phyloP scores from a whole-genome alignment of 305 asterid species.

The Fraxinus velutina region DNA sequence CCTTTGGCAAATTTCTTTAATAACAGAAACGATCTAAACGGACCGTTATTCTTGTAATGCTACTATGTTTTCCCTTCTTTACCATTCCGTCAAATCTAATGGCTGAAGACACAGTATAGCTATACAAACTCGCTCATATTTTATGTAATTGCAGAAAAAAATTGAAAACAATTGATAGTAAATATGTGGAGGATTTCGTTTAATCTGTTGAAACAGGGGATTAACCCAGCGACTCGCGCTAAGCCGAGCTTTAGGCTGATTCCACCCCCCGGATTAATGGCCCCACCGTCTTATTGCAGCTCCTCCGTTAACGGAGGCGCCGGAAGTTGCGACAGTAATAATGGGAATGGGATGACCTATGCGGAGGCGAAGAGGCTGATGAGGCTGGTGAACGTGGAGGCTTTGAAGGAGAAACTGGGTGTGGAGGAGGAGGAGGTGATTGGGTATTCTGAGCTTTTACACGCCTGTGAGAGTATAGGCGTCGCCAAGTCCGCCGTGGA shows the following conservation, averaged over 20 bases:
- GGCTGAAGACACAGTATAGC: not conserved
- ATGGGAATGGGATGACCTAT: constrained; percentile 44
- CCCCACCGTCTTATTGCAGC: constrained; percentile 29
- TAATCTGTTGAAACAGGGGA: not conserved
- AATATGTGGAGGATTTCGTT: not conserved
- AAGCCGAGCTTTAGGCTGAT: not conserved
- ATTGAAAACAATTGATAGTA: not conserved
- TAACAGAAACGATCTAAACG: not conserved
- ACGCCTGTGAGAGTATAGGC: constrained; percentile 68
- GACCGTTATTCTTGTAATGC: not conserved
- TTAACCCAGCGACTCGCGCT: not conserved
- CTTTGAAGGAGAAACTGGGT: constrained; percentile 73
- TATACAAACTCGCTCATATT: not conserved
- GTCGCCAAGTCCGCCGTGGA: constrained; percentile 66
- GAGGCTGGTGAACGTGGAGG: constrained; percentile 87
- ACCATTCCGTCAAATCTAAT: not conserved
- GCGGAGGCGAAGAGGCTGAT: constrained; percentile 84
- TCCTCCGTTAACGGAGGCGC: constrained; percentile 27
- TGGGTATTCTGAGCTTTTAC: constrained; percentile 58
- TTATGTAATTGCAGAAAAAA: not conserved
- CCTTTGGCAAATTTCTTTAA: not conserved
- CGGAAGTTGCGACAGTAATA: not conserved
- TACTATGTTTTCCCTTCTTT: not conserved
- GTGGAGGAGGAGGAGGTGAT: constrained; percentile 73
- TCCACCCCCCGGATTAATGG: constrained; percentile 18